Base-by-base conservation (phyloP, 352 stramenopile species). In the Globisporangium mamillatum region DNA sequence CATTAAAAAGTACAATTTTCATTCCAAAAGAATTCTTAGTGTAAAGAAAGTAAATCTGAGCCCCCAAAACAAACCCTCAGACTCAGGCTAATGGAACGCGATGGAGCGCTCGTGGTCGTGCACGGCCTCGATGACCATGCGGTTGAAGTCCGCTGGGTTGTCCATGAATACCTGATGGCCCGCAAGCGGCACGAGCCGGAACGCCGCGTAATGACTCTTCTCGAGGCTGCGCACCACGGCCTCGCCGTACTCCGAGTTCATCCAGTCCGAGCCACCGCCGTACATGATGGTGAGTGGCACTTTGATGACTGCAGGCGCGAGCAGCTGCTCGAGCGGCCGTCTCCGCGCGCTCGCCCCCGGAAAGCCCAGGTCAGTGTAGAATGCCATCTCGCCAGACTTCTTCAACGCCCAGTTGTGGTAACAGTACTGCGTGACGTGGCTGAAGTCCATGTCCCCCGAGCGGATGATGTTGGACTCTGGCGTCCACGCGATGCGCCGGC, bases 141-240 rank as follows among this genome's bases (percentile, higher is more conserved):
- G 74, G 68, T 93, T 92, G 58, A 94, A 94, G 46, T 89, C 86
- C 20, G 52, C 56, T 2, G 86, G 82, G 70, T 94, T 93, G 80
- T 94, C 86, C 86, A 94, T 93, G 68, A 94, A 94, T 25, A 94
- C 86, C 63, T 94, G 86, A 60, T 94, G 86, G 9, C 86, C 86
- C 0, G 86, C 84, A 4, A 76, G 65, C 20, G 86, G 84, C 3
- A 94, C 84, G 67, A 92, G 77, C 1, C 77, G 77, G 63, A 93
- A 88, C 27, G 79, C 78, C 4, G 83, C 83, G 73, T 92, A 89
- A 50, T 90, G 83, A 8, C 72, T 78, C 63, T 78, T 82, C 59
- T 92, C 78, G 20, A 94, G 65, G 10, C 72, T 70, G 7, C 77
- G 77, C 55, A 92, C 75, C 29, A 94, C 81, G 10, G 78, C 74